These are phyloP conservation scores for Pyracantha coccinea DNA, from an alignment of 331 rosid genomes.

Conservation along the genomic window DNA sequence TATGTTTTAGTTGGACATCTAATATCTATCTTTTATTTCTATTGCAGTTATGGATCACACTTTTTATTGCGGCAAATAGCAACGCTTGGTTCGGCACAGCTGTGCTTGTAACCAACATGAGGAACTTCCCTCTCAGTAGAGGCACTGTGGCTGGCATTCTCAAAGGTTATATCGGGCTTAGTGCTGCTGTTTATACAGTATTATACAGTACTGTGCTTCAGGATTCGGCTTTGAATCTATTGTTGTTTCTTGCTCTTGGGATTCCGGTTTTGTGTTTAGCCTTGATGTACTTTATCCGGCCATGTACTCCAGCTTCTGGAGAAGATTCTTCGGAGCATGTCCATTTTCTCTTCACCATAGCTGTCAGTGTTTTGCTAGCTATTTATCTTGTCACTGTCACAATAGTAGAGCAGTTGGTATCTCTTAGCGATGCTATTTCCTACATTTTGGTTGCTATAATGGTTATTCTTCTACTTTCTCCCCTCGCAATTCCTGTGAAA, in stretches of 20 bases:
- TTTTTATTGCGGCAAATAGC: constrained; percentile 54
- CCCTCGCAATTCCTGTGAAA: constrained; percentile 69
- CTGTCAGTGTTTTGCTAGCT: constrained; percentile 58
- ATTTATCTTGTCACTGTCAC: constrained; percentile 47
- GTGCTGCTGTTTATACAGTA: constrained; percentile 73
- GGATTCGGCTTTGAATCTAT: constrained; percentile 39
- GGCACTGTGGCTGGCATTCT: constrained; percentile 86
- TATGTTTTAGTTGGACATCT: constrained; percentile 1
- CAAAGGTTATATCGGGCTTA: constrained; percentile 74
- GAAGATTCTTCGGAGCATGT: constrained; percentile 69
- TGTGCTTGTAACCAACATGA: constrained; percentile 86
- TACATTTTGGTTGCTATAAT: constrained; percentile 47
- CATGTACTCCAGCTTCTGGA: constrained; percentile 76
- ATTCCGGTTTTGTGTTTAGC: constrained; percentile 45
- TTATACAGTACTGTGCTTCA: constrained; percentile 42
- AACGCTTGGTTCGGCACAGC: constrained; percentile 76
- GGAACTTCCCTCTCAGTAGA: constrained; percentile 83
- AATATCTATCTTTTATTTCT: constrained; percentile 7
- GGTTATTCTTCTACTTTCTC: constrained; percentile 58
- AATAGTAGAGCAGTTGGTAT: constrained; percentile 22
- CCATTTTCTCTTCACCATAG: constrained; percentile 69
- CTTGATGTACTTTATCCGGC: constrained; percentile 61
- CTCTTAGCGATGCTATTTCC: constrained; percentile 36
- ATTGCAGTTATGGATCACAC: constrained; percentile 63
- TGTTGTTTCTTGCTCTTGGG: constrained; percentile 59